Conservation (phyloP, 805 yeast genomes). For the Wickerhamomyces xylosicus region DNA sequence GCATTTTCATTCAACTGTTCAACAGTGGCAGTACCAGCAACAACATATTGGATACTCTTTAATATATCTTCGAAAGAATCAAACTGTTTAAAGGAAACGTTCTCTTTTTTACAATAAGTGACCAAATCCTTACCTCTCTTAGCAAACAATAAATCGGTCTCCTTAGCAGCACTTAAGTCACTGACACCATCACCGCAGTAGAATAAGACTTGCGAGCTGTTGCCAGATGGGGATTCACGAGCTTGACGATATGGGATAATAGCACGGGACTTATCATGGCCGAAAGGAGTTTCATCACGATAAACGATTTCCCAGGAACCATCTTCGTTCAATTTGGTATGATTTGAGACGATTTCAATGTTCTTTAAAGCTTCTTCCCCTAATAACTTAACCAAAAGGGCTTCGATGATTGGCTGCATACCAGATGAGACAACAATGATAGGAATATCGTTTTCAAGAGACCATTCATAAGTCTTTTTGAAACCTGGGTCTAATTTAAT, state of each 20-base stretch:
- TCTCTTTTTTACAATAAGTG: constrained; percentile 69
- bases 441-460: constrained; percentile 61
- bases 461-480: constrained; percentile 71
- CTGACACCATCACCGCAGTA: constrained; percentile 98
- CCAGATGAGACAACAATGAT: constrained; percentile 86
- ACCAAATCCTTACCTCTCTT: constrained; percentile 87
- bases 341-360: constrained; percentile 78
- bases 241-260: constrained; percentile 37
- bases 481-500: constrained; percentile 87
- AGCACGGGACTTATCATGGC: constrained; percentile 88
- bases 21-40: constrained; percentile 29
- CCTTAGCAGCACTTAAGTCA: constrained; percentile 90
- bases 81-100: constrained; percentile 80
- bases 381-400: constrained; percentile 60
- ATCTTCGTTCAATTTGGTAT: constrained; percentile 44
- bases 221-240: constrained; percentile 13
- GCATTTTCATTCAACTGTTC: constrained; percentile 26
- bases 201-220: constrained; percentile 52
- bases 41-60: constrained; percentile 42
- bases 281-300: constrained; percentile 79
- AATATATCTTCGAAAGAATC: constrained; percentile 68
- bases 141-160: constrained; percentile 89
- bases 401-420: constrained; percentile 84
- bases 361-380: constrained; percentile 66
- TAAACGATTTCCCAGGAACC: constrained; percentile 77